Conservation (phyloP, 148 eudicot species). For the Salicornia ramosissima region DNA sequence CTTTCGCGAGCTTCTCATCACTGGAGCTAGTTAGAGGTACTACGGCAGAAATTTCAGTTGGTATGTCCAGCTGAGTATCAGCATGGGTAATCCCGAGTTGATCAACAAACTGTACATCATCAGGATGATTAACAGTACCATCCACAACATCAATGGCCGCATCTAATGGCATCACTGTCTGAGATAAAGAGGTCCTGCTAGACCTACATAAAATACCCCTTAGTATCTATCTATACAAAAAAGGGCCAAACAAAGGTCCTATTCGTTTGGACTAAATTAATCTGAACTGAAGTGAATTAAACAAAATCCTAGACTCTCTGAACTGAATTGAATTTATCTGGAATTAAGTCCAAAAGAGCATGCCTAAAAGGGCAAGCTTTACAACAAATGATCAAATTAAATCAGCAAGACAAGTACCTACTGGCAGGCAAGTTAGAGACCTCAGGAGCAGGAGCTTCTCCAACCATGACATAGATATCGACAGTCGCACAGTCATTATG, state of each 20-base stretch:
- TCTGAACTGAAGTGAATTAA: too few relatives aligned
- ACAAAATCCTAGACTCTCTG: too few relatives aligned
- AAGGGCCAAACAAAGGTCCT: not conserved
- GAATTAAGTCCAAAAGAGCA: too few relatives aligned
- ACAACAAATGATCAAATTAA: slow-evolving; percentile 8
- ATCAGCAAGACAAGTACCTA: slow-evolving; percentile 47
- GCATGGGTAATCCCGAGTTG: slow-evolving; percentile 48
- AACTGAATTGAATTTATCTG: too few relatives aligned
- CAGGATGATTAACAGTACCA: slow-evolving; percentile 49
- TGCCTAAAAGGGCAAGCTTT: too few relatives aligned
- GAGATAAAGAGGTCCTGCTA: slow-evolving; percentile 77
- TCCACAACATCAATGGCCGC: slow-evolving; percentile 52
- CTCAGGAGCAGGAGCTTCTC: slow-evolving; percentile 57
- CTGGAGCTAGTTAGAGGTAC: slow-evolving; percentile 32
- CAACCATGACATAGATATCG: slow-evolving; percentile 65
- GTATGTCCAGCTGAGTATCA: slow-evolving; percentile 40
- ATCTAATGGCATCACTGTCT: slow-evolving; percentile 52
- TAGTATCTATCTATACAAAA: slow-evolving; percentile 23
- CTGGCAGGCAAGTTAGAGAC: slow-evolving; percentile 70
- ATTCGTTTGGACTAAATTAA: too few relatives aligned
- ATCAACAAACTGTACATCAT: slow-evolving; percentile 44
- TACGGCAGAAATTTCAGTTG: slow-evolving; percentile 35
- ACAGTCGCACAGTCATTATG: slow-evolving; percentile 46
- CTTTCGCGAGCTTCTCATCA: slow-evolving; percentile 69
- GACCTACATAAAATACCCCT: slow-evolving; percentile 52